These are phyloP conservation scores for Microcyclospora pomicola DNA, from an alignment of 2,329 filamentous ascomycete genomes.

Conservation along the genomic window DNA sequence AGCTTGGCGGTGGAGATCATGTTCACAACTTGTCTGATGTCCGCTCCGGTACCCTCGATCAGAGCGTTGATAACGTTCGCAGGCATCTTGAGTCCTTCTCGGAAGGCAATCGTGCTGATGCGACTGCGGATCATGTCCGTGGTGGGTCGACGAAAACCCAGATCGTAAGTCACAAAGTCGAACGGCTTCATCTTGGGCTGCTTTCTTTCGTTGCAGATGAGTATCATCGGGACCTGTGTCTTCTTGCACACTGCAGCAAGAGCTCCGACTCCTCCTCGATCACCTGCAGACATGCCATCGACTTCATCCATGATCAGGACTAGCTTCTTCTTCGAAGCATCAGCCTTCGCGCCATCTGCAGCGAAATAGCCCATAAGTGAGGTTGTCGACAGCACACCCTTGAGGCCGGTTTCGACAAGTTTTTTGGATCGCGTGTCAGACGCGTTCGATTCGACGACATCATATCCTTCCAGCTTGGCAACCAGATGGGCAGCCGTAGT, in stretches of 20 bases:
- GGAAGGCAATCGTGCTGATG: slow-evolving; percentile 87
- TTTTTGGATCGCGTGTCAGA: slow-evolving; percentile 95
- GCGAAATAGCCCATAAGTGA: slow-evolving; percentile 78
- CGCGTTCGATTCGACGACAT: slow-evolving; percentile 88
- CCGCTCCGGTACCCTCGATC: slow-evolving; percentile 88
- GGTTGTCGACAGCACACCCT: slow-evolving; percentile 83
- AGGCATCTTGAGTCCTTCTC: slow-evolving; percentile 79
- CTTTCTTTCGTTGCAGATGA: slow-evolving; percentile 92
- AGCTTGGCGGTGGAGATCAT: slow-evolving; percentile 94
- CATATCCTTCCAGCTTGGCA: slow-evolving; percentile 82
- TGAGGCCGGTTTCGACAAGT: slow-evolving; percentile 75
- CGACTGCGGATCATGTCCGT: slow-evolving; percentile 81
- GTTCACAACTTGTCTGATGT: slow-evolving; percentile 96
- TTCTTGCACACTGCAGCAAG: slow-evolving; percentile 91
- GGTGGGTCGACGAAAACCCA: slow-evolving; percentile 79
- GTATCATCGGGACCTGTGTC: slow-evolving; percentile 83
- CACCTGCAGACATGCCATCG: slow-evolving; percentile 95
- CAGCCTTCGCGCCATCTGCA: slow-evolving; percentile 63
- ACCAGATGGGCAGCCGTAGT: slow-evolving; percentile 93
- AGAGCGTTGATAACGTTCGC: slow-evolving; percentile 75
- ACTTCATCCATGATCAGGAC: slow-evolving; percentile 98
- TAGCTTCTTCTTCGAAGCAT: slow-evolving; percentile 82
- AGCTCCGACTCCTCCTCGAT: slow-evolving; percentile 88
- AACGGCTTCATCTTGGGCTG: slow-evolving; percentile 98
- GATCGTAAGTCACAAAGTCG: slow-evolving; percentile 68